These are phyloP conservation scores for Trichocladium antarcticum DNA, from an alignment of 495 filamentous ascomycete species.

Conservation along the genomic window DNA sequence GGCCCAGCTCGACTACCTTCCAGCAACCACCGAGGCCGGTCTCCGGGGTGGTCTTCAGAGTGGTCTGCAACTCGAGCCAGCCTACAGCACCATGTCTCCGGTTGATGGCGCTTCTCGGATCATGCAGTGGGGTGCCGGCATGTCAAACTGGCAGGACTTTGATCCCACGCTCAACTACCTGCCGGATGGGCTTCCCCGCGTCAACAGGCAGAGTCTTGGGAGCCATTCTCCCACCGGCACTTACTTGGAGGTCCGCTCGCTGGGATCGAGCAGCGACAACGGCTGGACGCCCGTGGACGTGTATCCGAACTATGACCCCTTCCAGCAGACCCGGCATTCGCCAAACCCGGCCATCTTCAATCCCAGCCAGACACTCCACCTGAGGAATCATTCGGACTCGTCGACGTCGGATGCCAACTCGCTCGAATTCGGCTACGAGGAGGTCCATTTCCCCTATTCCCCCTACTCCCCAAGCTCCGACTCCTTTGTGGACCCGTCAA, in stretches of 20 bases:
- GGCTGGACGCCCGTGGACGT: slow-evolving; percentile 68
- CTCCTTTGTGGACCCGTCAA: slow-evolving; percentile 38
- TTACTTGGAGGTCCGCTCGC: slow-evolving; percentile 70
- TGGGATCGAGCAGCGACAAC: slow-evolving; percentile 69
- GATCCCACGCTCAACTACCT: slow-evolving; percentile 41
- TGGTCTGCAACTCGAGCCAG: slow-evolving; percentile 55
- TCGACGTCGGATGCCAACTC: slow-evolving; percentile 58
- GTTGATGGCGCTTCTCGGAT: slow-evolving; percentile 54
- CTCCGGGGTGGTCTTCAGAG: too few species aligned
- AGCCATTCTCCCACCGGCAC: slow-evolving; percentile 75
- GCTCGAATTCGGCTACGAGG: slow-evolving; percentile 63
- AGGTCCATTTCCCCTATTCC: slow-evolving; percentile 60
- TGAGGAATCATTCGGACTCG: slow-evolving; percentile 74
- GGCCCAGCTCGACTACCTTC: slow-evolving; percentile 56
- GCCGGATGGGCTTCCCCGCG: slow-evolving; percentile 42
- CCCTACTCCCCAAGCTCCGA: slow-evolving; percentile 56
- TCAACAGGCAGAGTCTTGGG: slow-evolving; percentile 49
- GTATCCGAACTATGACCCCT: slow-evolving; percentile 39
- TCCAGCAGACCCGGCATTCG: slow-evolving; percentile 36
- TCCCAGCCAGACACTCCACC: slow-evolving; percentile 71
- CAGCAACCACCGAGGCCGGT: slow-evolving; percentile 54
- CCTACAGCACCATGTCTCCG: slow-evolving; percentile 49
- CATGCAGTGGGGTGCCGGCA: slow-evolving; percentile 44
- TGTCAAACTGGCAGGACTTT: slow-evolving; percentile 66
- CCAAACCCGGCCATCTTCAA: slow-evolving; percentile 66